phyloP scores from a whole-genome alignment of 805 yeast species.

The Monosporozyma siamensis region DNA sequence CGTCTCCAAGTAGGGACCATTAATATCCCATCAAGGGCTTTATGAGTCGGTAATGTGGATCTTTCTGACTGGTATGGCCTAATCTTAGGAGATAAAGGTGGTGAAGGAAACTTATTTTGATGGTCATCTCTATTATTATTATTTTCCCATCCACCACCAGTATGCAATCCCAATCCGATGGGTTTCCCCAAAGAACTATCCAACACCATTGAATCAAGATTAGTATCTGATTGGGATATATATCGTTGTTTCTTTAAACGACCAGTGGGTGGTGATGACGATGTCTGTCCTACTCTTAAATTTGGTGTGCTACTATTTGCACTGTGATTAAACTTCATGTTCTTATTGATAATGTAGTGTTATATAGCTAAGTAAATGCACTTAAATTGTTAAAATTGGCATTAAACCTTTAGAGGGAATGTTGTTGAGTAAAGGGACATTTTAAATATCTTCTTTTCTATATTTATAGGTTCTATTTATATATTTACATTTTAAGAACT shows the following conservation, averaged over 20 bases:
- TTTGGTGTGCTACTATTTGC: too few relatives aligned
- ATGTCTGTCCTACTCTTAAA: neutral
- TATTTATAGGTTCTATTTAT: too few relatives aligned
- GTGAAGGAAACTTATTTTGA: slow-evolving; percentile 19
- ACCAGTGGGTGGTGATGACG: neutral
- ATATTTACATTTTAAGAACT: too few relatives aligned
- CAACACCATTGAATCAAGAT: slow-evolving; percentile 7
- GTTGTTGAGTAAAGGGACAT: too few relatives aligned
- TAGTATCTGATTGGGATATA: slow-evolving; percentile 3
- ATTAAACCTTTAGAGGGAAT: too few relatives aligned
- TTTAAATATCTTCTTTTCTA: too few relatives aligned
- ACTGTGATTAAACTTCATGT: too few relatives aligned
- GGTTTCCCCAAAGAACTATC: neutral
- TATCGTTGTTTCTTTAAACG: neutral
- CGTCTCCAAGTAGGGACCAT: slow-evolving; percentile 15
- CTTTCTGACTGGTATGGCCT: neutral
- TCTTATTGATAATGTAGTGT: too few relatives aligned
- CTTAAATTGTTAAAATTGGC: too few relatives aligned
- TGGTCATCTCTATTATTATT: neutral
- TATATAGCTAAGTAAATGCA: too few relatives aligned
- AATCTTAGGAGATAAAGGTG: slow-evolving; percentile 27
- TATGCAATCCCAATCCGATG: too few relatives aligned
- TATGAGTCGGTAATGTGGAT: neutral
- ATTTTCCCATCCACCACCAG: too few relatives aligned
- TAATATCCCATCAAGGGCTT: neutral